Evolutionary conservation across 306 rosid genomes (phyloP).

Genomic region (Lathyrus tuberosus): DNA sequence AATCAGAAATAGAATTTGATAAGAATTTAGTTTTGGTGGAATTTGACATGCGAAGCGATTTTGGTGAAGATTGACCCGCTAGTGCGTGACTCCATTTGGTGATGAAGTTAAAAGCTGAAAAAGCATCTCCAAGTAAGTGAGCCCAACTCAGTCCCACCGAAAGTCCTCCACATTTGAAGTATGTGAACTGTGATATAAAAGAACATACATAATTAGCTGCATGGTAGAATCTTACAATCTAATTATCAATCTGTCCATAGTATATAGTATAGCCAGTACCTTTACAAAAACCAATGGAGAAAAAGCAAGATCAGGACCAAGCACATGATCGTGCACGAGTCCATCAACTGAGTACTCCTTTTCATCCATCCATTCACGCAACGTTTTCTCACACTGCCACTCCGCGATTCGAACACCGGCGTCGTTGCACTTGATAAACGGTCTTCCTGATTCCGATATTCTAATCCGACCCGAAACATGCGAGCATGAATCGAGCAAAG

Average conservation of each 20-base stretch:
- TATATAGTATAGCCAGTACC: constrained; percentile 38
- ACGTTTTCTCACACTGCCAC: constrained; percentile 46
- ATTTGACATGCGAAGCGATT: too few relatives aligned
- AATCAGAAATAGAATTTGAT: constrained; percentile 1
- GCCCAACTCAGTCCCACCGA: constrained; percentile 83
- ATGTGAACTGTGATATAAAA: constrained; percentile 51
- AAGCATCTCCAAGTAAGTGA: constrained; percentile 76
- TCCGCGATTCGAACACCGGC: constrained; percentile 74
- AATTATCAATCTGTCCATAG: not conserved
- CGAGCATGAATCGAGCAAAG: constrained; percentile 46
- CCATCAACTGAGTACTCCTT: constrained; percentile 34
- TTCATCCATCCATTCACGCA: constrained; percentile 53
- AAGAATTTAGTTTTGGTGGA: not conserved
- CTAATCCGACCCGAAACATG: constrained; percentile 66
- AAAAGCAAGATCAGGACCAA: constrained; percentile 80
- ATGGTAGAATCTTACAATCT: too few relatives aligned
- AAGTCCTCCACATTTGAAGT: constrained; percentile 81
- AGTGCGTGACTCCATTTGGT: constrained; percentile 53
- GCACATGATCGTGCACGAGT: constrained; percentile 52
- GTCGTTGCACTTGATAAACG: constrained; percentile 76
- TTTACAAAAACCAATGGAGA: constrained; percentile 76
- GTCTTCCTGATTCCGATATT: constrained; percentile 46
- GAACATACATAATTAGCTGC: not conserved
- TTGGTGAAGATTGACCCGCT: constrained; percentile 46
- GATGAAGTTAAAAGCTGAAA: constrained; percentile 69